Evolutionary conservation across 2,329 filamentous ascomycete genomes (phyloP), one percentile per base, ranked within the genome.

Genomic region (Bipolaris victoriae): DNA sequence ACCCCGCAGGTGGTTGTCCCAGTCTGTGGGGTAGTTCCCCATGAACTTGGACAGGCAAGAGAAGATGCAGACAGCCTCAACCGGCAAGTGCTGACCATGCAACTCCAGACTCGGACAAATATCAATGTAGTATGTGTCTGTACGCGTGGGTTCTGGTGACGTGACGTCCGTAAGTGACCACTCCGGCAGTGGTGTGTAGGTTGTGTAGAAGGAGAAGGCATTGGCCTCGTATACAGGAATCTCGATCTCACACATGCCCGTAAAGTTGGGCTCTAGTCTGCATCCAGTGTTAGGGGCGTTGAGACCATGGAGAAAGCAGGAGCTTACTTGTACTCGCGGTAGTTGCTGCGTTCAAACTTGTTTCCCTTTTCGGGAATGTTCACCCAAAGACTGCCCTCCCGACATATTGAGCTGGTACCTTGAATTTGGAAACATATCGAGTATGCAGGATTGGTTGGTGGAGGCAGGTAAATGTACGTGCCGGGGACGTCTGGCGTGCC

Each of bases 1-100:
- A 26, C 95, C 93, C 55, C 85, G 84, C 55, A 99, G 80, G 75
- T 98, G 94, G 49, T 87, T 89, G 73, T 97, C 87, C 93, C 94
- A 99, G 70, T 97, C 91, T 15, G 83, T 83, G 0, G 94, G 92
- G 72, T 95, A 97, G 71, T 89, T 88, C 61, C 95, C 95, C 91
- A 99, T 96, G 79, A 97, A 97, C 79, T 99, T 99, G 73, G 94
- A 97, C 62, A 99, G 91, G 54, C 94, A 84, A 10, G 95, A 98
- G 79, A 97, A 96, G 64, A 97, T 85, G 13, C 92, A 96, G 48
- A 99, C 82, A 1, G 94, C 91, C 65, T 95, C 88, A 67, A 98
- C 82, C 1, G 95, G 93, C 67, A 99, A 79, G 9, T 87, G 85
- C 45, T 86, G 82, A 53, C 88, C 88, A 52, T 91, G 88, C 55